phyloP scores from a whole-genome alignment of 2,329 filamentous ascomycete species.

The Esteya vermicola region DNA sequence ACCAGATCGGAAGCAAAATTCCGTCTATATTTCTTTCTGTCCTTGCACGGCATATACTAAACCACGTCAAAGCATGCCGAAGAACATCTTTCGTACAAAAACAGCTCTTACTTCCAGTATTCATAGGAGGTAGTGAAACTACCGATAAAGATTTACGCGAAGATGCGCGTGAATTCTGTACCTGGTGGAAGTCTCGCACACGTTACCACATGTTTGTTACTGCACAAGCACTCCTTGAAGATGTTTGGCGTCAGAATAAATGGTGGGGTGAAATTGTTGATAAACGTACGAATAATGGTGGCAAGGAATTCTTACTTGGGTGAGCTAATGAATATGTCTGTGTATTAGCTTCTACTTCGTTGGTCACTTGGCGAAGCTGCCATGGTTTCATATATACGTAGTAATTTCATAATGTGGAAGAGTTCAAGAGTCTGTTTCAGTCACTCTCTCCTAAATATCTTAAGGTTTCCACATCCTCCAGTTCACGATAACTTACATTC shows the following conservation, averaged over 20 bases:
- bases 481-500: no score
- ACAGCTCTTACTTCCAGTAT: slow-evolving; percentile 21
- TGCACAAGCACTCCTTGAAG: slow-evolving; percentile 9
- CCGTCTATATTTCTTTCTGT: no score
- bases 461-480: no score
- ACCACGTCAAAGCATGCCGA: slow-evolving; percentile 17
- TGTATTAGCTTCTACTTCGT: no score
- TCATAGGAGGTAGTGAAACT: slow-evolving; percentile 19
- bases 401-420: no score
- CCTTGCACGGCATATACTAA: slow-evolving; percentile 15
- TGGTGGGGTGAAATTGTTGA: neutral
- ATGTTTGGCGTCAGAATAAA: slow-evolving; percentile 8
- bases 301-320: slow-evolving; percentile 3
- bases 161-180: slow-evolving; percentile 15
- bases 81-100: slow-evolving; percentile 18
- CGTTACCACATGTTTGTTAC: slow-evolving; percentile 19
- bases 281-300: neutral
- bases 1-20: neutral
- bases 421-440: no score
- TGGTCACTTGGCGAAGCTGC: no score
- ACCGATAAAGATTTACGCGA: slow-evolving; percentile 11
- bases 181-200: slow-evolving; percentile 17
- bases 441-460: no score
- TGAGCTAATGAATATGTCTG: no score
- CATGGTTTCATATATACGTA: no score